phyloP scores from a whole-genome alignment of 495 filamentous ascomycete genomes.

The Neurospora discreta region DNA sequence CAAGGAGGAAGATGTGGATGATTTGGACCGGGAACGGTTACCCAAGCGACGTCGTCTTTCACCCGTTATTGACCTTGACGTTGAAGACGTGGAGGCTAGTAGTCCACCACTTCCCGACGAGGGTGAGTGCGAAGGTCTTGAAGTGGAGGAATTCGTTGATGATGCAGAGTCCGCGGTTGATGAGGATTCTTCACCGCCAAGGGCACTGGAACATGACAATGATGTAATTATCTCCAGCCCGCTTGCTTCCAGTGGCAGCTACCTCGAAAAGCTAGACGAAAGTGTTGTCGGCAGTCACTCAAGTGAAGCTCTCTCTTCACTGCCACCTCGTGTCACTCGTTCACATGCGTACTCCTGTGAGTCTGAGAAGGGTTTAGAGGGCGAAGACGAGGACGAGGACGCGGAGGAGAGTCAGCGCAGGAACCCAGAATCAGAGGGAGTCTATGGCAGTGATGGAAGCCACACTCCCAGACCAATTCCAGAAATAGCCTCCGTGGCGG shows the following conservation, averaged over 20 bases:
- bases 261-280: background rate
- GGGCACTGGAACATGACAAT: background rate
- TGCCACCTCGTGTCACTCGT: background rate
- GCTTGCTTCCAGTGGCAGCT: background rate
- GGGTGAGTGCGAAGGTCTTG: background rate
- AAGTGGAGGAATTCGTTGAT: slow-evolving; percentile 10
- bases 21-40: slow-evolving; percentile 3
- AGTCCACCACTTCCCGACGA: background rate
- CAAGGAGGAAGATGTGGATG: slow-evolving; percentile 1
- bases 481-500: background rate
- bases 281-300: background rate
- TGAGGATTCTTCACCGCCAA: background rate
- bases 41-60: slow-evolving; percentile 20
- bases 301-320: background rate
- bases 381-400: background rate
- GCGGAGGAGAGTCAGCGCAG: background rate
- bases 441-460: background rate
- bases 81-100: slow-evolving; percentile 10
- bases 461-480: background rate
- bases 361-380: background rate
- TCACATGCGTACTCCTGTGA: background rate
- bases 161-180: slow-evolving; percentile 14
- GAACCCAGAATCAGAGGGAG: background rate
- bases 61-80: slow-evolving; percentile 1
- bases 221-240: background rate